Evolutionary conservation across 1,284 basidiomycete genomes (phyloP).

Genomic region (Fomes fomentarius): DNA sequence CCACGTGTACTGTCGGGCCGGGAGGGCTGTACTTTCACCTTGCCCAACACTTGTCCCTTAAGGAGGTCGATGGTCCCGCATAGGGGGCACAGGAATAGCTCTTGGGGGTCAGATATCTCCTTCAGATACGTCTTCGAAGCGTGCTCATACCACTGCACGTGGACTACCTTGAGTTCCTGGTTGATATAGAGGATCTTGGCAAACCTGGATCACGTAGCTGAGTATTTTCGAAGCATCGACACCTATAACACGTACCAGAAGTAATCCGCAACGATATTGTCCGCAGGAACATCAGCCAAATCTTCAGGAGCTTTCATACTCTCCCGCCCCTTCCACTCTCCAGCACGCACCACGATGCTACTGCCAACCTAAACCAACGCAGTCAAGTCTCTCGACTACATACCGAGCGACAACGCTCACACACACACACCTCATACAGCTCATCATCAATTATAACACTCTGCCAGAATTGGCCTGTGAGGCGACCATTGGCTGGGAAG

Average conservation of each 20-base stretch:
- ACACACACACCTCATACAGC: slow-evolving; percentile 38
- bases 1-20: not conserved
- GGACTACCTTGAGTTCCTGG: slow-evolving; percentile 43
- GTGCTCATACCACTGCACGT: slow-evolving; percentile 75
- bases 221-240: not conserved
- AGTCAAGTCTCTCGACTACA: slow-evolving; percentile 9
- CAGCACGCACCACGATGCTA: slow-evolving; percentile 51
- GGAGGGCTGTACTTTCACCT: slow-evolving; percentile 39
- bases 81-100: slow-evolving; percentile 60
- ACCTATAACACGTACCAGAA: slow-evolving; percentile 54
- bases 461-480: slow-evolving; percentile 26
- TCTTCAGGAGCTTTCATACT: slow-evolving; percentile 30
- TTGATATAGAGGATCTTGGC: slow-evolving; percentile 60
- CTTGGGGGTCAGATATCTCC: slow-evolving; percentile 61
- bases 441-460: slow-evolving; percentile 40
- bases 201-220: slow-evolving; percentile 52
- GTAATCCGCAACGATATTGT: slow-evolving; percentile 46
- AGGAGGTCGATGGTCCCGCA: slow-evolving; percentile 50
- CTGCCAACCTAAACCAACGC: slow-evolving; percentile 53
- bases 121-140: slow-evolving; percentile 57
- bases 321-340: slow-evolving; percentile 30
- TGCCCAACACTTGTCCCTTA: slow-evolving; percentile 42
- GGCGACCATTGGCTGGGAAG: slow-evolving; percentile 15
- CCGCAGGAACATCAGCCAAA: slow-evolving; percentile 37
- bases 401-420: slow-evolving; percentile 27